phyloP scores from a whole-genome alignment of 169 alveolate genomes.

The Plasmodium malariae region DNA sequence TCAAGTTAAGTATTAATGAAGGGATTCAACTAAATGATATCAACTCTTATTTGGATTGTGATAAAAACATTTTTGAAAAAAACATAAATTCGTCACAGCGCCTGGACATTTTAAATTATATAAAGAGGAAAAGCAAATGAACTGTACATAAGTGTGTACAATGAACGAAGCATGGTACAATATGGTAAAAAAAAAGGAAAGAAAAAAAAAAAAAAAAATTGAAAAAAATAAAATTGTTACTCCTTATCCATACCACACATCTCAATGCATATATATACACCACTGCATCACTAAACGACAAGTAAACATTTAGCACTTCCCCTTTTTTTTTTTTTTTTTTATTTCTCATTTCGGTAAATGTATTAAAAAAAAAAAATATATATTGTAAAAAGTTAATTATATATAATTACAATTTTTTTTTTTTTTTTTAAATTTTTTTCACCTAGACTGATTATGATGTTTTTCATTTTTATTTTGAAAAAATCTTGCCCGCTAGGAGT shows the following conservation, averaged over 20 bases:
- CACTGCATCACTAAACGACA: too few species aligned
- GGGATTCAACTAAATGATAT: constrained; percentile 32
- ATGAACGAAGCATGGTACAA: neutral
- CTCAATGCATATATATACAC: too few species aligned
- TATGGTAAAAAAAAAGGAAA: neutral
- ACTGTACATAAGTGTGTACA: neutral
- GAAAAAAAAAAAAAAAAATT: too few species aligned
- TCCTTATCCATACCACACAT: too few species aligned
- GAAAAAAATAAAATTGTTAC: neutral
- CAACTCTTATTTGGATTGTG: constrained; percentile 46
- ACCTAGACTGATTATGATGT: constrained; percentile 76
- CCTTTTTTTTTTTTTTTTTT: neutral
- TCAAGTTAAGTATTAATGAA: constrained; percentile 40
- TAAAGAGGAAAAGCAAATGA: constrained; percentile 11
- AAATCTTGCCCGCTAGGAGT: constrained; percentile 78
- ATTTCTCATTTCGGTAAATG: neutral
- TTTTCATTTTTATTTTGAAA: constrained; percentile 75
- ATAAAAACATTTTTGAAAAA: constrained; percentile 28
- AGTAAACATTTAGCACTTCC: too few species aligned
- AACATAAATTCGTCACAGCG: constrained; percentile 25
- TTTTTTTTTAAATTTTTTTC: constrained; percentile 56
- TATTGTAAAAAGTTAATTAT: constrained; percentile 11
- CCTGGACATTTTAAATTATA: constrained; percentile 22
- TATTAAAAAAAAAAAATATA: constrained; percentile 27
- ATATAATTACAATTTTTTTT: constrained; percentile 11